Evolutionary conservation across 805 yeast genomes (phyloP), one percentile per base, ranked within the genome.

Genomic region (Wickerhamiella shivajii): DNA sequence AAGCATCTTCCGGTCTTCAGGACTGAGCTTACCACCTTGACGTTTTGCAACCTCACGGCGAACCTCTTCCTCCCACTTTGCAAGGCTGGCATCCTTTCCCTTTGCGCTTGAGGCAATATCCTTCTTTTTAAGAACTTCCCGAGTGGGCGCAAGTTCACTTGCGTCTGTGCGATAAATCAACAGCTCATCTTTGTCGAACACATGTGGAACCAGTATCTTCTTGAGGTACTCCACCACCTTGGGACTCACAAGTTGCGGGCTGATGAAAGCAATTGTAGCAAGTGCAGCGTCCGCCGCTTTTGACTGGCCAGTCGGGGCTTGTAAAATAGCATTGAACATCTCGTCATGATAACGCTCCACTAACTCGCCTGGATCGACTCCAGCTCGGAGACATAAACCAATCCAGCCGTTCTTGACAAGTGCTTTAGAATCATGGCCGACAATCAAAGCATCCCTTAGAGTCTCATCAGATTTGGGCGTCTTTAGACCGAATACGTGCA

Each of bases 41-140:
- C 73, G 73, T 34, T 64, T 63, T 1, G 77, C 74, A 23, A 84
- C 61, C 47, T 83, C 87, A 41, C 72, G 71, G 46, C 87, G 71
- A 20, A 90, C 67, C 33, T 69, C 68, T 44, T 76, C 84, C 50
- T 90, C 98, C 97, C 97, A 87, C 49, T 66, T 18, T 2, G 25
- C 12, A 3, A 16, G n/a, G 9, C 14, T n/a, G 12, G 27, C 27
- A 19, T 23, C 16, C 6, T 24, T 29, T 9, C 21, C 20, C 15
- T 31, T 24, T 22, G 24, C 5, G 38, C 21, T 6, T 12, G 21
- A 4, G 30, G 33, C 10, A 12, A 25, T 2, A 36, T 57, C 57
- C 9, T 51, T 45, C 21, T 52, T 49, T 23, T 64, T 67, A 31
- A 79, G 53, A 4, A 79, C 71, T 47, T 80, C 73, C 13, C 73